Conservation (phyloP, 2,329 filamentous ascomycete species). For the Cercospora berteroae region DNA sequence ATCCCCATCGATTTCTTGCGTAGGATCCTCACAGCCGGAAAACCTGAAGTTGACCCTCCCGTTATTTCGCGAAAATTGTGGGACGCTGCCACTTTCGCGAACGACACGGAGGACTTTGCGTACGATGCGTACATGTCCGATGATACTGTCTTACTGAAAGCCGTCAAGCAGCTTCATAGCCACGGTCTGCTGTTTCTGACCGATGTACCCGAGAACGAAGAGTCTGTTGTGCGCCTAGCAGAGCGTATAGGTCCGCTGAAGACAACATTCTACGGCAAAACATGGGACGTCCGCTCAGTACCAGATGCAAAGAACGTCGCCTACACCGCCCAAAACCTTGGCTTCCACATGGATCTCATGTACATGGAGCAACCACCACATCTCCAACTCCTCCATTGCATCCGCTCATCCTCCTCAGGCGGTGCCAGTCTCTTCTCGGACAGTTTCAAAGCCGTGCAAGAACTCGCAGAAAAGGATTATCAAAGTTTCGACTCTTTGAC, state of each 20-base stretch:
- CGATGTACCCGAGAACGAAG: slow-evolving; percentile 61
- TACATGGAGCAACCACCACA: slow-evolving; percentile 78
- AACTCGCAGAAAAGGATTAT: slow-evolving; percentile 28
- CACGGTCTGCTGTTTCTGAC: slow-evolving; percentile 76
- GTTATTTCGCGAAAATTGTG: slow-evolving; percentile 36
- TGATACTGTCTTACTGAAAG: slow-evolving; percentile 58
- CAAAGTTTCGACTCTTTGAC: slow-evolving; percentile 19
- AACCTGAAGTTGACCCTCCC: background rate
- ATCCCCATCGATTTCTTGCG: slow-evolving; percentile 26
- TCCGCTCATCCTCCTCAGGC: slow-evolving; percentile 74
- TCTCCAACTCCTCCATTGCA: slow-evolving; percentile 84
- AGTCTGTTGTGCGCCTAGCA: slow-evolving; percentile 63
- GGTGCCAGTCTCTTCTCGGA: slow-evolving; percentile 88
- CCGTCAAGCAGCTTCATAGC: slow-evolving; percentile 60
- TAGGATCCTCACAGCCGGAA: slow-evolving; percentile 1
- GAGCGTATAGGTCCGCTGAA: slow-evolving; percentile 73
- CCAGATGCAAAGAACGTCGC: slow-evolving; percentile 86
- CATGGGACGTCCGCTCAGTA: slow-evolving; percentile 84
- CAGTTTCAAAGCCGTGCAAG: slow-evolving; percentile 59
- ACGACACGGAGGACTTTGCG: slow-evolving; percentile 58
- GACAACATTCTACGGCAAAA: slow-evolving; percentile 86
- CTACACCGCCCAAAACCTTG: slow-evolving; percentile 75
- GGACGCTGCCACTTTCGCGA: slow-evolving; percentile 48
- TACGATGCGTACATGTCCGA: slow-evolving; percentile 70
- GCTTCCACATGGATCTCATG: slow-evolving; percentile 89